Evolutionary conservation across 2,329 filamentous ascomycete species (phyloP), one percentile per base, ranked within the genome.

Genomic region (Penicillium freii): DNA sequence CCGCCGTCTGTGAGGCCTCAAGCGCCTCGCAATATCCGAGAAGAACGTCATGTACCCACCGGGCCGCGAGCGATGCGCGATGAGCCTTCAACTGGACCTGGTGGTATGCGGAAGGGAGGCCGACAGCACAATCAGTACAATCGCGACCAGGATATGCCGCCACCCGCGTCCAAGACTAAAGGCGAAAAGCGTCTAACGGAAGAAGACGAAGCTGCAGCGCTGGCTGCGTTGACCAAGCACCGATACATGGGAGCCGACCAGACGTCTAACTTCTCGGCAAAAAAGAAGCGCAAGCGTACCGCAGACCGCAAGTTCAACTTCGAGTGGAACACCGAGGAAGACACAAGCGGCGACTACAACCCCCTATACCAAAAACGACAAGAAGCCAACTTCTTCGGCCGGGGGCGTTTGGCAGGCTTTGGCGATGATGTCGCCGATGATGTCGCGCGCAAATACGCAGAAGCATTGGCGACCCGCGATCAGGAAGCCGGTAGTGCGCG

Each of bases 301-400:
- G 94, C 91, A 1, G 93, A 96, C 70, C 91, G 92, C 76, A 97
- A 99, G 73, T 99, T 99, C 80, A 99, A 97, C 69, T 99, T 99
- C 68, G 94, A 96, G 68, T 99, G 94, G 94, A 95, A 96, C 66
- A 84, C 86, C 1, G 90, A 95, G 60, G 94, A 99, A 71, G 94
- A 99, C 74, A 99, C 94, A 0, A 93, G 88, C 63, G 84, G 81
- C 2, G 88, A 91, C 65, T 89, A 92, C 71, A 92, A 96, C 66
- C 89, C 90, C 0, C 81, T 94, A 39, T 95, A 96, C 72, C 82
- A 88, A 50, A 79, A 86, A 27, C 82, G 84, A 39, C 81, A 85
- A 3, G 84, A 89, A 61, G 82, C 85, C 4, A 86, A 84, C 58
- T 88, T 91, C 77, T 90, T 85, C 66, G 87, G 87, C 0, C 81